Conservation (phyloP, 129 eudicot species). For the Pulicaria dysenterica region DNA sequence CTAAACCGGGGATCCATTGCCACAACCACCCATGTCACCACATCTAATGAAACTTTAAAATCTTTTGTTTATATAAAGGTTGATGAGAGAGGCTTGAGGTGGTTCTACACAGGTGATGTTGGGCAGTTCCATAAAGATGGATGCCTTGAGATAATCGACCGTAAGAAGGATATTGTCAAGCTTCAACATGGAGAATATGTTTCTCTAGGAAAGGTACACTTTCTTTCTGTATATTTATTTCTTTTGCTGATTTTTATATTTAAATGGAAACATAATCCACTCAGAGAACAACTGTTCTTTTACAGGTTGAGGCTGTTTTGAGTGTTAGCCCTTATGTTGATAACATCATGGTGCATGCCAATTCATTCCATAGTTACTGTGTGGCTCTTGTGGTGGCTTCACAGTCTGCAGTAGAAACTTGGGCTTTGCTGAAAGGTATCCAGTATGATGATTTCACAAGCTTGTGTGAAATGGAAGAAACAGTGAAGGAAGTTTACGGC, state of each 20-base stretch:
- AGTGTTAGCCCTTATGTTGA: slow-evolving; percentile 74
- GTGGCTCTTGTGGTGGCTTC: slow-evolving; percentile 95
- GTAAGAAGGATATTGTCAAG: slow-evolving; percentile 92
- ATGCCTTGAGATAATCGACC: slow-evolving; percentile 93
- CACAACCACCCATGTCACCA: not conserved
- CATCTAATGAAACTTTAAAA: not conserved
- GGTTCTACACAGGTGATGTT: slow-evolving; percentile 96
- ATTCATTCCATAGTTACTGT: slow-evolving; percentile 84
- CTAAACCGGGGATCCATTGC: not conserved
- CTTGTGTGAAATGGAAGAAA: slow-evolving; percentile 72
- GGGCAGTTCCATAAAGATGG: slow-evolving; percentile 91
- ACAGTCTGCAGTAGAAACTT: slow-evolving; percentile 56
- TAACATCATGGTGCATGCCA: slow-evolving; percentile 79
- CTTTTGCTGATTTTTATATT: not conserved
- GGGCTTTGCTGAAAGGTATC: slow-evolving; percentile 75
- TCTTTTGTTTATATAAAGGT: slow-evolving; percentile 48
- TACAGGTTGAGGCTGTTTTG: slow-evolving; percentile 84
- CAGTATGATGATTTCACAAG: slow-evolving; percentile 56
- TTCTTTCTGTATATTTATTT: not conserved
- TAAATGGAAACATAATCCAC: slow-evolving; percentile 14
- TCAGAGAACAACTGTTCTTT: slow-evolving; percentile 12
- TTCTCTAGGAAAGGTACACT: slow-evolving; percentile 82
- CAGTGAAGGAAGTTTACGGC: slow-evolving; percentile 63
- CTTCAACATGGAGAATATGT: slow-evolving; percentile 99
- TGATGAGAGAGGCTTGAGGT: slow-evolving; percentile 89